Evolutionary conservation across 2,329 filamentous ascomycete genomes (phyloP), one percentile per base, ranked within the genome.

Genomic region (Myriosclerotinia scirpicola): DNA sequence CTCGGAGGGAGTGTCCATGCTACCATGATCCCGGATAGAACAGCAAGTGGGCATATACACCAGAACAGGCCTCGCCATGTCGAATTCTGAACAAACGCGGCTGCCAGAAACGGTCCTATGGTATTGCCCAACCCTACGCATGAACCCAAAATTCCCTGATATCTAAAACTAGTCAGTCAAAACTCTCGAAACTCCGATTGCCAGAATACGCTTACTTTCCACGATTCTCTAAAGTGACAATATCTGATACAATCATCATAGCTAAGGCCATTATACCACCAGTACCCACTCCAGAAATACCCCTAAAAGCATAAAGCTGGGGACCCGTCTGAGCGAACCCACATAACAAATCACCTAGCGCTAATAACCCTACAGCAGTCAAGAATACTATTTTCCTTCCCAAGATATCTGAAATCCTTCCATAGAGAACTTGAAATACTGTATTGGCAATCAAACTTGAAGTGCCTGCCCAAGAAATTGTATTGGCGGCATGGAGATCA

Each of bases 351-450:
- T 88, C 85, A 2, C 83, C 84, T 17, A 88, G 66, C 9, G 81
- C 79, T 6, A 90, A 77, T 15, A 87, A 75, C 0, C 78, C 78
- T 9, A 87, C 75, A 1, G 84, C 83, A 1, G 79, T 79, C 3
- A 89, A 73, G 62, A 85, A 84, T 8, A 89, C 80, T 9, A 81
- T 79, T 73, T 88, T 88, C 22, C 86, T 81, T 26, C 85, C 85
- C 61, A 87, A 82, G 0, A 88, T 83, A 74, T 88, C 85, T 0
- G 85, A 87, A 3, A 88, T 71, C 3, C 85, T 81, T 26, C 87
- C 86, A 73, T 89, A 89, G 0, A 90, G 79, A 67, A 88, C 85
- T 69, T 87, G 86, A 69, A 89, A 89, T 44, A 84, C 83, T 0
- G 87, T 88, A 67, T 84, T 85, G 40, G 83, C 83, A 55, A 86